Base-by-base conservation (phyloP, 257 asterid genomes). In the Nicotiana otophora region DNA sequence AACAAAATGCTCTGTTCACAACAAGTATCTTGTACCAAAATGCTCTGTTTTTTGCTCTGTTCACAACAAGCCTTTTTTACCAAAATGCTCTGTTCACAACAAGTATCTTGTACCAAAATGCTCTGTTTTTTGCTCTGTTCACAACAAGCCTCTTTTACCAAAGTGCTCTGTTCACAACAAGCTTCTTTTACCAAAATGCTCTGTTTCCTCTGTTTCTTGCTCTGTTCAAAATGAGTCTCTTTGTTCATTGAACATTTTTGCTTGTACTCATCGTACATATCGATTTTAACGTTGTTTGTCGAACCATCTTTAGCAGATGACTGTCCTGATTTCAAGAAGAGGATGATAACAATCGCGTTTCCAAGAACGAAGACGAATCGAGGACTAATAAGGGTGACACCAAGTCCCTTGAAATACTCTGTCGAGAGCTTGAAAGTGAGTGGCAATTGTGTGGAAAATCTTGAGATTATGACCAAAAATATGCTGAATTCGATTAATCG, bases 311-410 rank as follows among this genome's bases (percentile, higher is more conserved):
- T 60, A 48, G 80, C 54, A 8, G 96, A 82, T 7, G 61, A 58
- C 1, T 81, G 82, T 15, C 94, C 90, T 5, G 98, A 92, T 74
- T 86, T 88, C 26, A 92, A 42, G 84, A 91, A 87, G 80, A 95
- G 89, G 65, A 70, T 83, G 85, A 90, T 17, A 16, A 95, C 91
- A 15, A 95, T 95, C 23, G 74, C 87, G 92, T 95, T 94, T 10
- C 96, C 98, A 20, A 93, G 2, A 23, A 94, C 42, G 84, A 94
- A 94, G 6, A 94, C 97, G 75, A 89, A 91, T 31, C 84, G 60
- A 17, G 97, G 91, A 86, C 94, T 85, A 19, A 91, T 78, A 20
- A 91, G 82, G 9, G 87, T 58, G n/a, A 67, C 78, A 33, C 92
- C 82, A 36, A 92, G 54, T 28, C 88, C 91, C 88, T 85, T 83